phyloP scores from a whole-genome alignment of 441 rosid species.

The Isatis lusitanica region DNA sequence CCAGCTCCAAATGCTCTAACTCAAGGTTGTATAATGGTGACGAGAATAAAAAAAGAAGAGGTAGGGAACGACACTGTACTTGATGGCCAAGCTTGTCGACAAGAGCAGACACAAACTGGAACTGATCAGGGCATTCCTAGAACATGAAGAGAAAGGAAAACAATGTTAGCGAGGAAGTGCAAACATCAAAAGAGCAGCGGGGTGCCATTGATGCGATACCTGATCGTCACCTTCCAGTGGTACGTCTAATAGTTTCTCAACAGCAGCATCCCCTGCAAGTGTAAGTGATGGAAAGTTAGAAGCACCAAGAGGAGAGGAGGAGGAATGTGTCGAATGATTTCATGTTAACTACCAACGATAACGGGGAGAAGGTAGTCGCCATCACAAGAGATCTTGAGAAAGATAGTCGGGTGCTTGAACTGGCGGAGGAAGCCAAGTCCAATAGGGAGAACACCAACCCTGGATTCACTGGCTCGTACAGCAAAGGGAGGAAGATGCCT shows the following conservation, averaged over 20 bases:
- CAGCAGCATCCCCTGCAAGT: slow-evolving; percentile 67
- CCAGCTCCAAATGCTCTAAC: background rate
- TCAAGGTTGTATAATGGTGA: background rate
- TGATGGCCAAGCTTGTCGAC: slow-evolving; percentile 66
- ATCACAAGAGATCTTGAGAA: slow-evolving; percentile 84
- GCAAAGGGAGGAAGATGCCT: slow-evolving; percentile 31
- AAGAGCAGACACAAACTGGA: slow-evolving; percentile 59
- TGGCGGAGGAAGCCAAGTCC: slow-evolving; percentile 60
- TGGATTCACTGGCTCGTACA: slow-evolving; percentile 38
- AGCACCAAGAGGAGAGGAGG: background rate
- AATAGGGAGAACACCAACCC: slow-evolving; percentile 46
- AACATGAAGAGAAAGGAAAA: background rate
- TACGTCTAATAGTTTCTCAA: slow-evolving; percentile 60
- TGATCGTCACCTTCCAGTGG: slow-evolving; percentile 37
- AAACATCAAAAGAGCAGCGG: background rate
- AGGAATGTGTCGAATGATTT: background rate
- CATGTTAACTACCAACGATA: slow-evolving; percentile 58
- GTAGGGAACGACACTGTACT: slow-evolving; percentile 36
- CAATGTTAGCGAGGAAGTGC: background rate
- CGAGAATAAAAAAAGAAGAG: background rate
- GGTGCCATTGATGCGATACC: slow-evolving; percentile 36
- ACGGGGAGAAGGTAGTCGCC: slow-evolving; percentile 82
- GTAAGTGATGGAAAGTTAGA: slow-evolving; percentile 21
- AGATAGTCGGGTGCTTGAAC: slow-evolving; percentile 79
- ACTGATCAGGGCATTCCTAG: slow-evolving; percentile 79